Evolutionary conservation across 106 monocot genomes (phyloP).

Genomic region (Dendrobium nobile): DNA sequence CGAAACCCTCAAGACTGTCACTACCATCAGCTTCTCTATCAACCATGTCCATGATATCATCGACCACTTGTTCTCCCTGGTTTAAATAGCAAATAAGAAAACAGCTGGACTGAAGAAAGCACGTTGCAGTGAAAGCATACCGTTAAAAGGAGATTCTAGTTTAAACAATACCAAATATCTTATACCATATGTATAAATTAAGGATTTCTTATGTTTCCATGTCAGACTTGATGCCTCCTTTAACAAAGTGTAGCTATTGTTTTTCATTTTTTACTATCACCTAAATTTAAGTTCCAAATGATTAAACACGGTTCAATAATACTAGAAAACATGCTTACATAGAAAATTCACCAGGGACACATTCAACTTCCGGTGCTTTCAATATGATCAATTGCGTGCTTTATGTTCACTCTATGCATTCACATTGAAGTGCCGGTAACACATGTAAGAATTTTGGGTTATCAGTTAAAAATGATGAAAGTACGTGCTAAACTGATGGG

Average conservation of each 20-base stretch:
- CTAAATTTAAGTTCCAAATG: not conserved
- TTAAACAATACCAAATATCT: not conserved
- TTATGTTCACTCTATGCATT: not conserved
- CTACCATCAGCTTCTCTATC: slow-evolving; percentile 99
- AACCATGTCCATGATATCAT: slow-evolving; percentile 99
- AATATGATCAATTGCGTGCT: not conserved
- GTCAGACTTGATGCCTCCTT: not conserved
- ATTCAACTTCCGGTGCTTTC: not conserved
- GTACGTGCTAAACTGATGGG: not conserved
- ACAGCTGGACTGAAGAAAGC: not conserved
- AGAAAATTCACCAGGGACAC: not conserved
- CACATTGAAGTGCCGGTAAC: not conserved
- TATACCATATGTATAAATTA: not conserved
- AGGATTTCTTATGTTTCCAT: not conserved
- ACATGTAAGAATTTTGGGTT: not conserved
- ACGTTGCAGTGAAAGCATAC: not conserved
- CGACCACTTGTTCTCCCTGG: slow-evolving; percentile 93
- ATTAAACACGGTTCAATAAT: not conserved
- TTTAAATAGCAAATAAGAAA: slow-evolving; percentile 8
- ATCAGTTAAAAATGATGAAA: not conserved
- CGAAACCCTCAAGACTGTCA: slow-evolving; percentile 99
- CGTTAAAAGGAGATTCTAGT: not conserved
- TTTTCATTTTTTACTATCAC: not conserved
- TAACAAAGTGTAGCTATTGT: not conserved
- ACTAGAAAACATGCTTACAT: not conserved